phyloP scores from a whole-genome alignment of 2,329 filamentous ascomycete genomes.

The Fusarium hostae region DNA sequence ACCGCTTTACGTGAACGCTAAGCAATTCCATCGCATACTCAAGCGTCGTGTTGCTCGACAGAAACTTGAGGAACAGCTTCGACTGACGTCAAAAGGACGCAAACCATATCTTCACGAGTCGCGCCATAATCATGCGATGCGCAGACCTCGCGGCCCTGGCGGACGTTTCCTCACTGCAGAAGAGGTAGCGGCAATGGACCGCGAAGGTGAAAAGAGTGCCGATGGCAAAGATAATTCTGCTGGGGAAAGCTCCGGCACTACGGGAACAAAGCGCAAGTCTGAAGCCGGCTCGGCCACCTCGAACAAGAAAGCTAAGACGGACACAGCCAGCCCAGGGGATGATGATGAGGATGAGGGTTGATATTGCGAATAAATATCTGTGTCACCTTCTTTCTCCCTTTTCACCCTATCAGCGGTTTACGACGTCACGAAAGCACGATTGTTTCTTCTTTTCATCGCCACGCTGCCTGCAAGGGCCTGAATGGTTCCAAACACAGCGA shows the following conservation, averaged over 20 bases:
- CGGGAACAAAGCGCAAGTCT: constrained; percentile 71
- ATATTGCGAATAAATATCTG: constrained; percentile 29
- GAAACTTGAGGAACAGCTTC: constrained; percentile 89
- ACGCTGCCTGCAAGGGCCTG: constrained; percentile 12
- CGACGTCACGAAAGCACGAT: constrained; percentile 52
- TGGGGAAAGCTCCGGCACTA: constrained; percentile 41
- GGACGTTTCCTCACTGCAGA: constrained; percentile 96
- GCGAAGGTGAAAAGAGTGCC: constrained; percentile 62
- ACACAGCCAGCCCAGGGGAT: constrained; percentile 52
- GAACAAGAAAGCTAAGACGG: constrained; percentile 69
- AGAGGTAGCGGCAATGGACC: constrained; percentile 91
- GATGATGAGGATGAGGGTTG: constrained; percentile 60
- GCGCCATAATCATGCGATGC: constrained; percentile 97
- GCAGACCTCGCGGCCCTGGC: constrained; percentile 89
- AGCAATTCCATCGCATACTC: constrained; percentile 97
- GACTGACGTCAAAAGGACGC: constrained; percentile 91
- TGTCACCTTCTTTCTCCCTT: constrained; percentile 42
- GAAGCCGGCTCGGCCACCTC: constrained; percentile 59
- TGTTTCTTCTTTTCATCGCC: constrained; percentile 38
- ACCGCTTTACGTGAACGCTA: constrained; percentile 96
- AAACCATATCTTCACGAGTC: constrained; percentile 99
- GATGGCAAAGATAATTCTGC: constrained; percentile 48
- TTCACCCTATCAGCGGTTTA: constrained; percentile 48
- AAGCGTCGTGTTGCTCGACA: constrained; percentile 94
- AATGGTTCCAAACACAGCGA: constrained; percentile 2